Percentiles rank a stretch among this genome's conserved stretches.
Conservation (phyloP, 148 eudicot species). For the Rhododendron griersonianum region DNA sequence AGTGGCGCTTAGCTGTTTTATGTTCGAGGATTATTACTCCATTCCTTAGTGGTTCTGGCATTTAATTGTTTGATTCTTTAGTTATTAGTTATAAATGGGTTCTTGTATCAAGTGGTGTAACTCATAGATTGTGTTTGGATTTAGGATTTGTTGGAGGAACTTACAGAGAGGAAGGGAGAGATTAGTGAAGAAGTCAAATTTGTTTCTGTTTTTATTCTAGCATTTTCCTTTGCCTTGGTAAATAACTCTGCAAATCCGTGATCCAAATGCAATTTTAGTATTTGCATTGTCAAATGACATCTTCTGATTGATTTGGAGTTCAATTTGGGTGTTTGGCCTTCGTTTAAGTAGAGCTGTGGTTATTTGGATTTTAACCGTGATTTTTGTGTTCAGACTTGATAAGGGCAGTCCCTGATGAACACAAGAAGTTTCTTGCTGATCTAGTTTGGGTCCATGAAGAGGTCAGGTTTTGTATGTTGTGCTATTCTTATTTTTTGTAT, state of each 20-base stretch:
- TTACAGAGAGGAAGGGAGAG: background rate
- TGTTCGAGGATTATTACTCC: background rate
- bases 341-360: background rate
- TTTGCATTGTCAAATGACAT: background rate
- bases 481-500: background rate
- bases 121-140: background rate
- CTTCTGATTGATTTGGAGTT: background rate
- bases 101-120: background rate
- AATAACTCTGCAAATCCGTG: background rate
- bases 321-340: background rate
- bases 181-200: background rate
- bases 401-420: constrained; percentile 82
- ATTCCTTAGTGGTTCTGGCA: background rate
- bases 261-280: background rate
- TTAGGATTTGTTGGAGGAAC: background rate
- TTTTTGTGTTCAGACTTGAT: constrained; percentile 46
- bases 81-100: background rate
- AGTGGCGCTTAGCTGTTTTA: background rate
- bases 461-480: constrained; percentile 32
- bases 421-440: constrained; percentile 85
- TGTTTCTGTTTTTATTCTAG: background rate
- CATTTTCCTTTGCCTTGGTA: background rate
- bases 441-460: constrained; percentile 95
- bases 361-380: background rate
- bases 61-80: background rate